Conservation (phyloP, 2,329 filamentous ascomycete genomes). For the Penicillium sp. region DNA sequence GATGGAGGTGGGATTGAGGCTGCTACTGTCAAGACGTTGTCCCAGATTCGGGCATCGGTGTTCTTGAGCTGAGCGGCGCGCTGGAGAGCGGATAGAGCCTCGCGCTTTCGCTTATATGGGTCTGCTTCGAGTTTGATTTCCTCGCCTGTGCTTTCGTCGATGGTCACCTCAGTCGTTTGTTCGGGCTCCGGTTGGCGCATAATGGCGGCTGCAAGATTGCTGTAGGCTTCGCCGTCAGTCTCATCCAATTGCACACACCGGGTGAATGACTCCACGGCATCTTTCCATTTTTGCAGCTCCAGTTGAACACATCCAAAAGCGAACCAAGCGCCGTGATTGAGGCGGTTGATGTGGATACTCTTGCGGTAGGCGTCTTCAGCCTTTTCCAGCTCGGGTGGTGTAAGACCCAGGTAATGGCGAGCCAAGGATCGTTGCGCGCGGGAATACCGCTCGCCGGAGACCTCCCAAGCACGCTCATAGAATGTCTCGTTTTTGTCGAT, state of each 20-base stretch:
- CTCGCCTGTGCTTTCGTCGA: constrained; percentile 32
- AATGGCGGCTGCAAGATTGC: constrained; percentile 85
- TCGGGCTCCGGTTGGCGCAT: constrained; percentile 55
- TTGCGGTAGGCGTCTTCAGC: constrained; percentile 78
- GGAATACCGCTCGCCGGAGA: constrained; percentile 79
- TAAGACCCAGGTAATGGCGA: constrained; percentile 71
- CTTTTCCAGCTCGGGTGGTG: constrained; percentile 63
- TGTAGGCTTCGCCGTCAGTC: constrained; percentile 90
- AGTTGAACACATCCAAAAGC: constrained; percentile 86
- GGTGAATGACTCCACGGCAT: constrained; percentile 81
- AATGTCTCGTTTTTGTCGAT: constrained; percentile 74
- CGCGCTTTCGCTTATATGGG: constrained; percentile 66
- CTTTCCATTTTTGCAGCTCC: constrained; percentile 74
- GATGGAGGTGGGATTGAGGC: constrained; percentile 73
- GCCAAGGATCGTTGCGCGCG: constrained; percentile 87
- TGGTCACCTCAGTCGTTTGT: constrained; percentile 29
- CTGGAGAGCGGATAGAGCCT: constrained; percentile 84
- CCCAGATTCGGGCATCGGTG: constrained; percentile 92
- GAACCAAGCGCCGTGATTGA: constrained; percentile 86
- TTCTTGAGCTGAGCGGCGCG: constrained; percentile 81
- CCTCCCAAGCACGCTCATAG: constrained; percentile 86
- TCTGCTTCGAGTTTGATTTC: constrained; percentile 41
- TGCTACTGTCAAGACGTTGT: constrained; percentile 89
- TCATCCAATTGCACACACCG: constrained; percentile 84
- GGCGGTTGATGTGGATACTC: constrained; percentile 76